Evolutionary conservation across 2,329 filamentous ascomycete species (phyloP).

Genomic region (Neofusicoccum umdonicola): DNA sequence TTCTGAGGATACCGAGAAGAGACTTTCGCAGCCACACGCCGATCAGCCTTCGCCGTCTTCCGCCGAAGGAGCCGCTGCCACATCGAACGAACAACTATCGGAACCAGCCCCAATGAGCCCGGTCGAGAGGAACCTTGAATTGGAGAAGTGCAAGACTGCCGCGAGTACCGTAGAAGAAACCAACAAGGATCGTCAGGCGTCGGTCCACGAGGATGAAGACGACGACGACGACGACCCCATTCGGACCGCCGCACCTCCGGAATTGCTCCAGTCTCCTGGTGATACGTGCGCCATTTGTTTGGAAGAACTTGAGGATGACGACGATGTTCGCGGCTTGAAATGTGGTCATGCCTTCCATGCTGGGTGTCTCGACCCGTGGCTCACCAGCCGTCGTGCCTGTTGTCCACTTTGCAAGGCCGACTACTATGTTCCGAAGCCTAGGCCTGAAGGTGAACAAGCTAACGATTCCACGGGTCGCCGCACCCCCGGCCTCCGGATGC

Average conservation of each 20-base stretch:
- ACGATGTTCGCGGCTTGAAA: conserved; percentile 88
- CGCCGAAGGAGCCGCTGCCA: conserved; percentile 5
- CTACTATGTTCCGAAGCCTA: conserved; percentile 92
- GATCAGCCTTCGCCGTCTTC: conserved; percentile 4
- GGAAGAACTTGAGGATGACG: conserved; percentile 88
- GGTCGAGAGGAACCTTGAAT: conserved; percentile 26
- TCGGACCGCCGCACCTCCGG: conserved; percentile 74
- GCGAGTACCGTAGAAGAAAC: conserved; percentile 26
- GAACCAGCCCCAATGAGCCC: conserved; percentile 26
- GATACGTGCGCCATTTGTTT: conserved; percentile 97
- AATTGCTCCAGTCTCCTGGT: conserved; percentile 76
- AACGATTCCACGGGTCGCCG: conserved; percentile 29
- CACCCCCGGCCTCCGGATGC: conserved; percentile 27
- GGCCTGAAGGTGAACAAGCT: conserved; percentile 55
- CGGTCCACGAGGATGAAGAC: conserved; percentile 50
- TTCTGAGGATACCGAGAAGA: conserved; percentile 22
- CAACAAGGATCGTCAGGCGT: conserved; percentile 23
- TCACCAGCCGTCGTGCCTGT: conserved; percentile 89
- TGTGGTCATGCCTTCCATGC: conserved; percentile 99
- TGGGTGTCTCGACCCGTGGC: conserved; percentile 92
- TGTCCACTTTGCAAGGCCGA: conserved; percentile 98
- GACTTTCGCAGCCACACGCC: conserved; percentile 2
- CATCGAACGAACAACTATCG: conserved; percentile 24
- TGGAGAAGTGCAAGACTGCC: conserved; percentile 32
- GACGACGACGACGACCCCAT: conserved; percentile 80